Base-by-base conservation (phyloP, 139 green algal species). In the Chlorokybus atmophyticus region DNA sequence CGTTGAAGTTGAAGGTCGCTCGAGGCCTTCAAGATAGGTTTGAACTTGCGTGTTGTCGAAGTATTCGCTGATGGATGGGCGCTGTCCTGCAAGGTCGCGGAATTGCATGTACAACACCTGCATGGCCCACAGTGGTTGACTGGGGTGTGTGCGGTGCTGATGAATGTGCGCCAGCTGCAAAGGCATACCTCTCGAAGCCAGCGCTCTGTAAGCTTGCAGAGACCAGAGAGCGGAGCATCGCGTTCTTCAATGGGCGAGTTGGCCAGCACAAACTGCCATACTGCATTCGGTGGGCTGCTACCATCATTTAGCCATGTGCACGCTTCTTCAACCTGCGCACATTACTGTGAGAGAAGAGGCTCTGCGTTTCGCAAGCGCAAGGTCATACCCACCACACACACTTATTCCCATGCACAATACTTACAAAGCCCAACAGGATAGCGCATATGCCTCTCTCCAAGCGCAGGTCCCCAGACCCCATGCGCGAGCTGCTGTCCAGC, bases 391-490 rank as follows among this genome's bases (percentile, higher is more conserved):
- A n/a, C n/a, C n/a, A n/a, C n/a, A n/a, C n/a, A n/a, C n/a, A n/a
- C n/a, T n/a, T n/a, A n/a, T n/a, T n/a, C n/a, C n/a, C n/a, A n/a
- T 64, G 56, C 10, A 67, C 24, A 8, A 52, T 30, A 4, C 6
- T 6, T 5, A 49, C 56, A 3, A 25, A 17, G 4, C 64, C 64
- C 21, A 75, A 40, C 35, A 73, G 62, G 27, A 73, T 19, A 5
- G 64, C 31, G 39, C 64, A 74, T 62, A 73, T 73, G 29, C 49
- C 64, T 21, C 64, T 26, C 62, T 73, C 64, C 4, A 73, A 21
- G n/a, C 41, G 29, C 2, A 67, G 5, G 31, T 67, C 48, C 17
- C 51, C 26, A 14, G n/a, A n/a, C n/a, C n/a, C n/a, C n/a, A n/a
- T n/a, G n/a, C n/a, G n/a, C n/a, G n/a, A n/a, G n/a, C n/a, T n/a